Evolutionary conservation across 257 asterid genomes (phyloP), one percentile per base, ranked within the genome.

Genomic region (Rauvolfia tetraphylla): DNA sequence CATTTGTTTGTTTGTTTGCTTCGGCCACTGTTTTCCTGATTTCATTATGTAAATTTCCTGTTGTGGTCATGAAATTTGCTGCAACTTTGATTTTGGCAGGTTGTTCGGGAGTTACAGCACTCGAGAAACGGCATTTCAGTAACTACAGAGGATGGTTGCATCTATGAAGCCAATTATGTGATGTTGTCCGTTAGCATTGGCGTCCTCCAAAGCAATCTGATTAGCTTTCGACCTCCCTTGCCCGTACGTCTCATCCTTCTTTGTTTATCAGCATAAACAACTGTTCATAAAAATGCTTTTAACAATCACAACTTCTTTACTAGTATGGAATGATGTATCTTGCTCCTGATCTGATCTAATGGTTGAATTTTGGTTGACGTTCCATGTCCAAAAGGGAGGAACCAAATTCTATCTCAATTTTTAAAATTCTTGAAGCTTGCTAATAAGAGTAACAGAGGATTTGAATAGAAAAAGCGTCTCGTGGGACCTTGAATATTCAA

Each of bases 111-210:
- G 83, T 72, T 94, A 81, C 92, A 89, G 88, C 93, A 90, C 87
- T 88, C 90, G 89, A 92, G 93, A 84, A 88, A 87, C 89, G 93
- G 95, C 85, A 95, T 92, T 38, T 49, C 44, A 79, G 87, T 94
- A 82, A 88, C 84, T 76, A 89, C 96, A 58, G 98, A 94, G 88
- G 97, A 92, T 82, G 96, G 96, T 73, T 85, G 79, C 79, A 71
- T 88, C 85, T 94, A 88, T 95, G 92, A 94, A 83, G 97, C 98
- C 87, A 81, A 84, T 82, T 92, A 90, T 84, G 88, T 89, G 68
- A 80, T 92, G 81, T 87, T 94, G 90, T 94, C 98, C 25, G 94
- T 83, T 59, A 92, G 97, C 81, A 92, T 94, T 71, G 98, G 98
- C 14, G 97, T 94, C 84, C 97, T 94, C 77, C 98, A 94, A 78